Evolutionary conservation across 805 yeast genomes (phyloP), one percentile per base, ranked within the genome.

Genomic region (Metschnikowia cerradonensis): DNA sequence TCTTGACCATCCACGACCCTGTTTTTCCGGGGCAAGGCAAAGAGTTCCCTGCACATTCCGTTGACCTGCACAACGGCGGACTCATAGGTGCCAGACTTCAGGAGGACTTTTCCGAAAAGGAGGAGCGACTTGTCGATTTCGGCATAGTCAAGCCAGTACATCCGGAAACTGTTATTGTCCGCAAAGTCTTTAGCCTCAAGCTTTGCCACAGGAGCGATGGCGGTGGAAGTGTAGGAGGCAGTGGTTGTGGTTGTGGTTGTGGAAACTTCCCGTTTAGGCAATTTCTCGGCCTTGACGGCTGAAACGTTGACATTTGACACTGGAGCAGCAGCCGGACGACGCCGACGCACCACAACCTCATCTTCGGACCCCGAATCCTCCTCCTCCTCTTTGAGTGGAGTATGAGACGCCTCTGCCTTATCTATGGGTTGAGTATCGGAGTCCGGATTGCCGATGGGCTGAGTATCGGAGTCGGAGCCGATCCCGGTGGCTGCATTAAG

Each of bases 61-160:
- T 78, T 80, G 13, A 94, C 70, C 63, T 89, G 94, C 30, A 89
- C 81, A 75, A 88, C 80, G 45, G 87, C 85, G 2, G 96, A 88
- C 3, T 84, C 86, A 23, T 80, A 65, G 8, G 75, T 70, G 3
- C 83, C 81, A 44, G 82, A 83, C 7, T 70, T 70, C 3, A 90
- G 75, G 50, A 78, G 75, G 11, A 86, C 78, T 63, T 90, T 90
- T 48, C 99, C 99, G 65, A 87, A 92, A 8, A 94, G 73, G 17
- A 88, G 65, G 45, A 94, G 68, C 0, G 83, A 70, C 57, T 78
- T 78, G 52, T 84, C 88, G 11, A 86, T 81, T 64, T 92, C 98
- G 22, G 86, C 76, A 65, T 83, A 90, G 67, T 94, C 99, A 31
- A 88, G 69, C 97, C 97, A 94, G 66, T 79, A 94, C 84, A 92